Conservation (phyloP, 2,329 filamentous ascomycete species). For the Ceratocystis lukuohia region DNA sequence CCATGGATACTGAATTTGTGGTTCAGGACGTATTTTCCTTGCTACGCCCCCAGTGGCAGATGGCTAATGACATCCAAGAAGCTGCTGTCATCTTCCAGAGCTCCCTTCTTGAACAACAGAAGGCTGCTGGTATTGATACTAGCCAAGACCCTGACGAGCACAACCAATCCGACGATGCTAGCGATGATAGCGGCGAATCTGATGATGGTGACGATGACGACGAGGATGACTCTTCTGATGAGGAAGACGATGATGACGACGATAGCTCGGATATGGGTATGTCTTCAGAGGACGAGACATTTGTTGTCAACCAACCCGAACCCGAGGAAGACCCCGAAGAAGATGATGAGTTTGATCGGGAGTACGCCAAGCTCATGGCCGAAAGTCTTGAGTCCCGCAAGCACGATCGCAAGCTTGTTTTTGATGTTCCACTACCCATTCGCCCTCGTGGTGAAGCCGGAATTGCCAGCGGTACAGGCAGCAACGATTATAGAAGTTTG, state of each 20-base stretch:
- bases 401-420: slow-evolving; percentile 85
- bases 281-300: slow-evolving; percentile 65
- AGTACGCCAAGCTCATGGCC: slow-evolving; percentile 96
- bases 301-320: slow-evolving; percentile 81
- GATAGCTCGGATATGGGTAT: slow-evolving; percentile 28
- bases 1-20: slow-evolving; percentile 96
- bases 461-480: slow-evolving; percentile 16
- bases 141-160: slow-evolving; percentile 57
- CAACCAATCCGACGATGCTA: slow-evolving; percentile 66
- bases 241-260: slow-evolving; percentile 47
- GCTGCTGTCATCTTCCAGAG: slow-evolving; percentile 72
- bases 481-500: slow-evolving; percentile 18
- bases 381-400: slow-evolving; percentile 93
- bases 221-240: slow-evolving; percentile 42
- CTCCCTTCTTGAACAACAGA: slow-evolving; percentile 82
- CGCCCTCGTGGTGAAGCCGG: slow-evolving; percentile 39
- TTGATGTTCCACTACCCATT: slow-evolving; percentile 96
- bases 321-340: slow-evolving; percentile 84
- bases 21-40: slow-evolving; percentile 82
- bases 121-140: slow-evolving; percentile 59
- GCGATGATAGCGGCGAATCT: slow-evolving; percentile 52
- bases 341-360: slow-evolving; percentile 93
- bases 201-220: slow-evolving; percentile 44
- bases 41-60: slow-evolving; percentile 83
- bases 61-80: slow-evolving; percentile 68